Evolutionary conservation across 441 rosid genomes (phyloP), one percentile per base, ranked within the genome.

Genomic region (Daphne laureola): DNA sequence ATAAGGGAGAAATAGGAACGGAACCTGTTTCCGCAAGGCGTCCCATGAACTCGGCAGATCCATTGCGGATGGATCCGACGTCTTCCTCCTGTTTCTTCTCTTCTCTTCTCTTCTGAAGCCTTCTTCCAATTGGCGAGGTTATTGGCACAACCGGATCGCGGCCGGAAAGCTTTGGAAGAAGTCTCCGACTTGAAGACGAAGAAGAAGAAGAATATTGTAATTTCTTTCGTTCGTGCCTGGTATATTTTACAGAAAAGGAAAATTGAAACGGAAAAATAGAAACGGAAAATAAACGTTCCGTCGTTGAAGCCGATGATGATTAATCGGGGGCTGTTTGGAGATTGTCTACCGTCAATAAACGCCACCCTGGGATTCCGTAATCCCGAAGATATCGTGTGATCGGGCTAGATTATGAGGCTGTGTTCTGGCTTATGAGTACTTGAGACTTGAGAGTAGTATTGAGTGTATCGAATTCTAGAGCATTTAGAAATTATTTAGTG

Each of bases 41-140:
- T 90, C 98, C 98, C 98, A 87, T 60, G 96, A 87, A 79, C 68
- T 78, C 53, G 86, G 79, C 63, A 74, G 76, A 12, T 90, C 96
- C 98, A 90, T 90, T 42, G 59, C 17, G 2, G 58, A 56, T 65
- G 26, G 3, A 66, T 49, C 17, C 31, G 55, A 12, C 5, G 5
- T 16, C 31, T 27, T 12, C 27, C 17, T 17, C 2, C 9, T 21
- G 2, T 46, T 21, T 48, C 26, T 14, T n/a, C n/a, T n/a, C n/a
- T n/a, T n/a, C n/a, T n/a, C n/a, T n/a, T n/a, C n/a, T n/a, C n/a
- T n/a, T 48, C 60, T 31, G 31, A 16, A 40, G 40, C 46, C 42
- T 53, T 44, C 3, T 53, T 2, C 25, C 43, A 49, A 50, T 59
- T 40, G 35, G 8, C 8, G 17, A 13, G 38, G 38, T 4, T 31